Evolutionary conservation across 805 yeast genomes (phyloP), one percentile per base, ranked within the genome.

Genomic region (Priceomyces fermenticarens): DNA sequence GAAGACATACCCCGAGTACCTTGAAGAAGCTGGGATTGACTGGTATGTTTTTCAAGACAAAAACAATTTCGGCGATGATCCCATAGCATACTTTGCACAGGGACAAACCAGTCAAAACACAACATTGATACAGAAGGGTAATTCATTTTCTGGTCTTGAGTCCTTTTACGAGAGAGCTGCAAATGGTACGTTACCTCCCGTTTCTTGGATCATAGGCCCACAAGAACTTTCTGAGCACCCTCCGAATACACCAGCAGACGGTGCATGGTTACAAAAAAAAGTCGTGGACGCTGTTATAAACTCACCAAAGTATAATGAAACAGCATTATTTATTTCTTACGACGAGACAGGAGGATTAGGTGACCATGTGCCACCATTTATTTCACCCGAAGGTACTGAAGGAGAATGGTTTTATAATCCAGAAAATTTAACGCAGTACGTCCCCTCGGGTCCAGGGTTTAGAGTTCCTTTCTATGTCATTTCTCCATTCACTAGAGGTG

Each of bases 401-500:
- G 39, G 39, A 8, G 39, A 36, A 36, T 36, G 39, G 39, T 36
- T 36, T 13, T 28, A 36, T 11, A 32, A 36, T 36, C 39, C 39
- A 6, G 39, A 36, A 12, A 28, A 36, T 27, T 20, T 29, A n/a
- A 10, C 32, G 3, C 31, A 36, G 11, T 36, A 36, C 17, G 39
- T 36, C 16, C 39, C 39, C n/a, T 36, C 39, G 11, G 39, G 39
- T 6, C 39, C 39, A 14, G 39, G 39, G 3, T 36, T 36, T 16
- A 26, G 39, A n/a, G 39, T 36, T 26, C 39, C 39, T 14, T 36
- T 36, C 25, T 36, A 36, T 16, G 29, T 36, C 14, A 36, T 36
- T 28, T 36, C 39, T 17, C 39, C 39, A 11, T 36, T 31, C 33
- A 36, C 39, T 13, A 26, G 39, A 36, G 39, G 39, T 36, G 39